Base-by-base conservation (phyloP, 2,329 filamentous ascomycete genomes). In the Fusarium scirpi region DNA sequence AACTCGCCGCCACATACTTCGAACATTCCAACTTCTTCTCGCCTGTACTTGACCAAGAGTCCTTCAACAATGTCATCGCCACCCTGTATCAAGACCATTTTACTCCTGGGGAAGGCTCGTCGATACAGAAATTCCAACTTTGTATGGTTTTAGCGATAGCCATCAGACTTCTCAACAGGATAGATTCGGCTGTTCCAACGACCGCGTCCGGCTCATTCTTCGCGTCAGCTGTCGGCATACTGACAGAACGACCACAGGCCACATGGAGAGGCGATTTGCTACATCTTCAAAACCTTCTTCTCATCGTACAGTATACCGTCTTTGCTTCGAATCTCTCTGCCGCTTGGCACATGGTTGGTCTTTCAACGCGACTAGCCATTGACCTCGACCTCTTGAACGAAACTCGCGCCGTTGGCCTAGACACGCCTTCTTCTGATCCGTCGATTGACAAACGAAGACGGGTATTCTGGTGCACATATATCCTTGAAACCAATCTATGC, bases 11-110 rank as follows among this genome's bases (percentile, higher is more conserved):
- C 7, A 72, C 73, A 0, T 77, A 77, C n/a, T 77, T 77, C 29
- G 72, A 77, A 41, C 76, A 77, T 27, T 74, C 71, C 16, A 67
- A 76, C 12, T 77, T 77, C 18, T 77, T 77, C 47, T 77, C 73
- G 0, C 74, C 74, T 3, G 62, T 77, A 3, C 40, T 77, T 1
- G 27, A 62, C 3, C 71, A 73, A 41, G 58, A 65, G 1, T 57
- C 61, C 3, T 70, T 77, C 13, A 18, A 57, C 9, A 6, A 15
- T 11, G 55, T 41, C 18, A 45, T 70, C 1, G 38, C 34, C 5
- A 13, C 38, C 4, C 34, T 77, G 3, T 74, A 71, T 11, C 46
- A 46, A 16, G 27, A 48, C 10, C 27, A 34, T 11, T 0, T 1
- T 3, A 25, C 29, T 3, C 4, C 20, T 1, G 15, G 12, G 8